phyloP scores from a whole-genome alignment of 2,329 filamentous ascomycete species.

The Fusarium subtropicale region DNA sequence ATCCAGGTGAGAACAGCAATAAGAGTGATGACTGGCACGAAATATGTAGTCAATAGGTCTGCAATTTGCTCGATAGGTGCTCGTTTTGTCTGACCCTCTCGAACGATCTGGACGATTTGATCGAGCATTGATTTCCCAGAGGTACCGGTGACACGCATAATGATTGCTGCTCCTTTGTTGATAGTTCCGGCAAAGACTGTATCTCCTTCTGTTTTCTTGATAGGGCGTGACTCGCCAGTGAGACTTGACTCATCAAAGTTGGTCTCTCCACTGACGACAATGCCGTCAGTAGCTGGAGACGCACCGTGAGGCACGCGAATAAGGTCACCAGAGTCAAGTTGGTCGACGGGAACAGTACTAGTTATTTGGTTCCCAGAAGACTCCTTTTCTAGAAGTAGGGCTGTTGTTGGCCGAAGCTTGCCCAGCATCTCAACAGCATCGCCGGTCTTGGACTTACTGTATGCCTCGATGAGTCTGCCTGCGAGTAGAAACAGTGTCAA shows the following conservation, averaged over 20 bases:
- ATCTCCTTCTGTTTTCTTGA: slow-evolving; percentile 73
- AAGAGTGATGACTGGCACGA: slow-evolving; percentile 78
- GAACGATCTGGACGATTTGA: slow-evolving; percentile 80
- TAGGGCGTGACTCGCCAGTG: slow-evolving; percentile 79
- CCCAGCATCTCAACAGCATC: slow-evolving; percentile 85
- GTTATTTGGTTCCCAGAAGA: slow-evolving; percentile 51
- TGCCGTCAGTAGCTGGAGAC: slow-evolving; percentile 87
- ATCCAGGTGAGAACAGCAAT: slow-evolving; percentile 78
- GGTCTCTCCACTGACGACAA: slow-evolving; percentile 70
- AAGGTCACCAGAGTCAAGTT: slow-evolving; percentile 78
- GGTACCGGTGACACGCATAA: slow-evolving; percentile 71
- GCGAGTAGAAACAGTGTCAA: slow-evolving; percentile 86
- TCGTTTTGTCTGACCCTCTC: slow-evolving; percentile 80
- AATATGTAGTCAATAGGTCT: slow-evolving; percentile 78
- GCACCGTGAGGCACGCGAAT: slow-evolving; percentile 82
- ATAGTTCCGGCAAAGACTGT: slow-evolving; percentile 78
- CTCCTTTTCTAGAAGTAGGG: slow-evolving; percentile 71
- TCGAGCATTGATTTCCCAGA: slow-evolving; percentile 81
- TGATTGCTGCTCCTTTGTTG: slow-evolving; percentile 74
- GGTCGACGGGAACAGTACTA: slow-evolving; percentile 68
- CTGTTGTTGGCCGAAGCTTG: slow-evolving; percentile 81
- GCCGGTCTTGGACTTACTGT: slow-evolving; percentile 90
- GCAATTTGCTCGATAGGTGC: slow-evolving; percentile 82
- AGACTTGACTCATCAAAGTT: slow-evolving; percentile 91
- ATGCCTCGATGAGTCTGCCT: slow-evolving; percentile 82